Percentiles rank a stretch among this genome's conserved stretches.
These are phyloP conservation scores for Xylaria nigripes DNA, from an alignment of 495 filamentous ascomycete genomes.

Conservation along the genomic window DNA sequence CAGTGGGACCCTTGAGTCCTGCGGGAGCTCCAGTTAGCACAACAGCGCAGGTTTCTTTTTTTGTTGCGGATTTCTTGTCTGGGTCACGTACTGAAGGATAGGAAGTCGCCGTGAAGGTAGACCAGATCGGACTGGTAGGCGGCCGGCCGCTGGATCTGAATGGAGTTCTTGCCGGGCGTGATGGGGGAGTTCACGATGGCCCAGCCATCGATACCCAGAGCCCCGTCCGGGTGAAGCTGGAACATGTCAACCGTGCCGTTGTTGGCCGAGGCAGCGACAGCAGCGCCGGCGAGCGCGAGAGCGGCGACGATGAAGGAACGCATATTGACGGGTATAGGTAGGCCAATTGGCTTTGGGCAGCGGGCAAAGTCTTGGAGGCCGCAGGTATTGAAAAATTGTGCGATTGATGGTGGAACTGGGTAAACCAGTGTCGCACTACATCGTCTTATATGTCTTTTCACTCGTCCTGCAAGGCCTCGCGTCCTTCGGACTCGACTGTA, in stretches of 20 bases:
- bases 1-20: background rate
- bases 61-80: background rate
- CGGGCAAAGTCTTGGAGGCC: too few species aligned
- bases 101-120: background rate
- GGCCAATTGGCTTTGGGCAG: too few species aligned
- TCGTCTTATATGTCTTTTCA: too few species aligned
- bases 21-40: background rate
- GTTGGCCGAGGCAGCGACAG: background rate
- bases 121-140: constrained; percentile 2
- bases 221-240: background rate
- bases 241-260: background rate
- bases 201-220: background rate
- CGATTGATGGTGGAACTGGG: too few species aligned
- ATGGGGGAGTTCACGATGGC: constrained; percentile 2
- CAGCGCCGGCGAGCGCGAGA: background rate
- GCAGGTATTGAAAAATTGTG: too few species aligned
- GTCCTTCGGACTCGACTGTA: too few species aligned
- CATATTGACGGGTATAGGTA: too few species aligned
- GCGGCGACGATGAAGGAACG: constrained; percentile 3
- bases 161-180: background rate
- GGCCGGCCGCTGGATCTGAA: constrained; percentile 6
- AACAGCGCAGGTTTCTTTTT: background rate
- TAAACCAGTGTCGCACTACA: too few species aligned
- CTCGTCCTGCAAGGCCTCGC: too few species aligned
- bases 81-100: constrained; percentile 3